Evolutionary conservation across 495 filamentous ascomycete species (phyloP).

Genomic region (Hypoxylon trugodes): DNA sequence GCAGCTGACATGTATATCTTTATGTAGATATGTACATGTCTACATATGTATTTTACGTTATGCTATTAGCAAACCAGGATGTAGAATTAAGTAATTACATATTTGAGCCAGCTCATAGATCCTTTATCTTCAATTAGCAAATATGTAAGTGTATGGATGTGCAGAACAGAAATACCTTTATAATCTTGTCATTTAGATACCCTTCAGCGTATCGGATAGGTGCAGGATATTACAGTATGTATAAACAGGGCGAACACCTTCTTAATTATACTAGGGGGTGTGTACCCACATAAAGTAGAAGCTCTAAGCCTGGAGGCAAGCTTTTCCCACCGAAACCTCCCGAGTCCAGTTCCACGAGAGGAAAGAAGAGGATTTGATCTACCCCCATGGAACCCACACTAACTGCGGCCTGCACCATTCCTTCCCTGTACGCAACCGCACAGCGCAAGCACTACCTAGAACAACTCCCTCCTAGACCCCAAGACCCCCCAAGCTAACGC

Average conservation of each 20-base stretch:
- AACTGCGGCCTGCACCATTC: constrained; percentile 26
- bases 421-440: constrained; percentile 29
- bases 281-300: constrained; percentile 10
- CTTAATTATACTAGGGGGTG: background rate
- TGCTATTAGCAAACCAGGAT: no score
- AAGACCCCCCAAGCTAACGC: constrained; percentile 8
- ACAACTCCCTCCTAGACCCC: no score
- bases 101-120: no score
- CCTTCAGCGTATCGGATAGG: background rate
- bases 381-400: constrained; percentile 15
- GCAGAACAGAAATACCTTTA: no score
- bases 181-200: background rate
- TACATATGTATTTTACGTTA: background rate
- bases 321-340: constrained; percentile 31
- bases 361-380: constrained; percentile 17
- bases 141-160: no score
- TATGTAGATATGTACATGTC: constrained; percentile 1
- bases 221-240: no score
- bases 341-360: constrained; percentile 25
- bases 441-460: no score
- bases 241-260: background rate
- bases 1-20: background rate
- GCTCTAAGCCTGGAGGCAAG: constrained; percentile 30
- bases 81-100: background rate
- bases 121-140: no score